These are phyloP conservation scores for Teunomyces atbi DNA, from an alignment of 805 yeast species.

Conservation along the genomic window DNA sequence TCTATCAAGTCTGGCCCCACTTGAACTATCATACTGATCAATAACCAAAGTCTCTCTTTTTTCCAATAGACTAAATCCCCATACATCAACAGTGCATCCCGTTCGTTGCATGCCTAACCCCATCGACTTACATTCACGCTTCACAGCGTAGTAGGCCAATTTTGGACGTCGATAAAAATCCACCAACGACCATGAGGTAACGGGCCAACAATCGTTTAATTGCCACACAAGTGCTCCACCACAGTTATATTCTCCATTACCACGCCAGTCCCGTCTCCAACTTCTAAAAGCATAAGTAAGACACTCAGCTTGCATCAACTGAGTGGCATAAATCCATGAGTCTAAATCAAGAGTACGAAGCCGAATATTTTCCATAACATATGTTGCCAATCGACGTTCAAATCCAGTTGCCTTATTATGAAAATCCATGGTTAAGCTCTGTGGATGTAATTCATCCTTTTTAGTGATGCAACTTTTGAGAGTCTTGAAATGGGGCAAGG, in stretches of 20 bases:
- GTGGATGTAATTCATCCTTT: constrained; percentile 40
- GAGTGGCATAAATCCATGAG: constrained; percentile 51
- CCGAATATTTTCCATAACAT: constrained; percentile 45
- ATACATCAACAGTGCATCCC: constrained; percentile 13
- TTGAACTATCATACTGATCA: constrained; percentile 26
- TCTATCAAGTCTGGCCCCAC: constrained; percentile 20
- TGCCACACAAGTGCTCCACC: constrained; percentile 57
- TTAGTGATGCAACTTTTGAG: constrained; percentile 36
- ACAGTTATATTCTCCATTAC: constrained; percentile 28
- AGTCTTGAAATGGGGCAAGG: constrained; percentile 41
- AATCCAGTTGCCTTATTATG: constrained; percentile 52
- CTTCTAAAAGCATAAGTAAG: constrained; percentile 44
- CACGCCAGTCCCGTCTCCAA: constrained; percentile 49
- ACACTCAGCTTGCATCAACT: constrained; percentile 52
- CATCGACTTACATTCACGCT: constrained; percentile 38
- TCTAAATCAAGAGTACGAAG: constrained; percentile 34
- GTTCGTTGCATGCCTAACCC: constrained; percentile 35
- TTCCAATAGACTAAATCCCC: neutral
- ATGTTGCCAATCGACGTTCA: constrained; percentile 45
- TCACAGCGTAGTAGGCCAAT: constrained; percentile 46
- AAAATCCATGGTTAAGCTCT: constrained; percentile 41
- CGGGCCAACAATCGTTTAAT: constrained; percentile 54
- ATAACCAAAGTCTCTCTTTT: constrained; percentile 22
- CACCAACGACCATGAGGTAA: constrained; percentile 48
- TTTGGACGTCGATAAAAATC: constrained; percentile 45